Evolutionary conservation across 2,329 filamentous ascomycete genomes (phyloP).

Genomic region (Aureobasidium sp.): DNA sequence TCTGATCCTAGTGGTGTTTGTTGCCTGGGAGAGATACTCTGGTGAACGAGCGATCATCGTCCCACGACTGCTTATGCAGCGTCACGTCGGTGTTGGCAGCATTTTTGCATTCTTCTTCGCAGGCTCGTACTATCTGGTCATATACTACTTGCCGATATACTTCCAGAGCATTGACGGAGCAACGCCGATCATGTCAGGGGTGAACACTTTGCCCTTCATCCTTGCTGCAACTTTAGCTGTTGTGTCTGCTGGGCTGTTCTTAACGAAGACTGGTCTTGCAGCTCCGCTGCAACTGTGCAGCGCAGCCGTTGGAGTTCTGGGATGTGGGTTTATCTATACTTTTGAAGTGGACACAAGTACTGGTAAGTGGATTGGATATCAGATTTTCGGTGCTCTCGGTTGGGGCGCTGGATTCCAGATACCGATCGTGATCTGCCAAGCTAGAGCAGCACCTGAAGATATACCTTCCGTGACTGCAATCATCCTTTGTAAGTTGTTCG

Average conservation of each 20-base stretch:
- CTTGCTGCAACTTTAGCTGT: not conserved
- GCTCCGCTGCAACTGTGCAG: not conserved
- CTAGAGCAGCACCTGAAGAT: conserved; percentile 38
- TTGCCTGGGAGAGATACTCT: conserved; percentile 1
- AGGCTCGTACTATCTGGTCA: conserved; percentile 48
- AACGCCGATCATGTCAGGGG: conserved; percentile 32
- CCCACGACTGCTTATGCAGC: conserved; percentile 7
- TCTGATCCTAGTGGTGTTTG: conserved; percentile 24
- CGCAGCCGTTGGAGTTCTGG: not conserved
- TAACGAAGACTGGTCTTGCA: not conserved
- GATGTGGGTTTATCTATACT: conserved; percentile 46
- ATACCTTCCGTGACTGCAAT: conserved; percentile 42
- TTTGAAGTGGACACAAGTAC: conserved; percentile 41
- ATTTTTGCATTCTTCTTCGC: conserved; percentile 46
- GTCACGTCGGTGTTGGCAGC: not conserved
- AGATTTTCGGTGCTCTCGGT: conserved; percentile 50
- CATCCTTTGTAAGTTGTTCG: conserved; percentile 1
- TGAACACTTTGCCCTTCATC: not conserved
- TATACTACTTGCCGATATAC: conserved; percentile 53
- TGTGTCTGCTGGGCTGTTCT: not conserved
- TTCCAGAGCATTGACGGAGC: conserved; percentile 57
- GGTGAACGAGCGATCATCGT: conserved; percentile 18
- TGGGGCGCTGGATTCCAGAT: conserved; percentile 48
- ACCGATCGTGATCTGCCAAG: conserved; percentile 45
- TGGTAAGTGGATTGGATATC: conserved; percentile 54